Base-by-base conservation (phyloP, 306 rosid species). In the Cicer bijugum region DNA sequence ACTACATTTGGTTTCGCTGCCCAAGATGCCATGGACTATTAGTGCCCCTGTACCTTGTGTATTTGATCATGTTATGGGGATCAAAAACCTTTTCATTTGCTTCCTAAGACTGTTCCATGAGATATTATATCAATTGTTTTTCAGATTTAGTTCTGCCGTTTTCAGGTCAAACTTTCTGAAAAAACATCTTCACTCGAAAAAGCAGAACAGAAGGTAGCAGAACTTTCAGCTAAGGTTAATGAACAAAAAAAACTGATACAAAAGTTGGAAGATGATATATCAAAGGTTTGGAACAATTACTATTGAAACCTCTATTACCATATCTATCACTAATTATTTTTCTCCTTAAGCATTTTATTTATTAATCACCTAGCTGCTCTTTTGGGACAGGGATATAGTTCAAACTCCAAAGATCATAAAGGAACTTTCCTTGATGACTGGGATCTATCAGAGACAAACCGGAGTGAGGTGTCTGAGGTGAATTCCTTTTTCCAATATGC, bases 231-330 rank as follows among this genome's bases (percentile, higher is more conserved):
- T 6, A 91, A 87, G 85, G 89, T 87, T 78, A 85, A 83, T 45
- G 99, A 91, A 80, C 97, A 90, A 71, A 86, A 88, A 69, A 94
- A 80, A 57, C 82, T 94, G 85, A 89, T 94, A 76, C 97, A 89
- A 71, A 94, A 90, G 83, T 88, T 94, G 88, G 99, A 94, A 82
- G 99, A 94, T 84, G 99, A 94, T 83, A 94, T 94, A 82, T 78
- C 79, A 72, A 94, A 91, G 99, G 99, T 94, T 57, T 67, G 82
- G 50, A 70, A 71, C 67, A 67, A 61, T 64, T 60, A 44, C 82
- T 69, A 19, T 19, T 59, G 9, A 69, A 44, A 63, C 46, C 45
- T 50, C 59, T 62, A 20, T 47, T 39, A 7, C 74, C n/a, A 11
- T 43, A 45, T 83, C 63, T 39, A 43, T 56, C 61, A 15, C 74